Evolutionary conservation across 1,139 yeast species (phyloP).

Genomic region (Candida sanyaensis): DNA sequence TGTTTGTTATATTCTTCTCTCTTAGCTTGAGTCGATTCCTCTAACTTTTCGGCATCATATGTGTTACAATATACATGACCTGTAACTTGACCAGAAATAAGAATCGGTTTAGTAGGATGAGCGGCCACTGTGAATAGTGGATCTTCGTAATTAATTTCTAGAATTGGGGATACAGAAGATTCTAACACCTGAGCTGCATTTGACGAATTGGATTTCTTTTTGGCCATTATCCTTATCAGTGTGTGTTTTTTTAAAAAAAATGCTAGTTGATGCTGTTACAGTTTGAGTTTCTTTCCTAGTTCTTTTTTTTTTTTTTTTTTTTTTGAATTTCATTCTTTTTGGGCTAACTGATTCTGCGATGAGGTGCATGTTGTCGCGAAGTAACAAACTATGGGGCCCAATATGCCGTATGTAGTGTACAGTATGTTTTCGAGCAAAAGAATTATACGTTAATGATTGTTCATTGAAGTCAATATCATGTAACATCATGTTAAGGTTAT

Average conservation of each 20-base stretch:
- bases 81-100: constrained; percentile 74
- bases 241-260: neutral
- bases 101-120: constrained; percentile 70
- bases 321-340: too few species aligned
- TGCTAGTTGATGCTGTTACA: too few species aligned
- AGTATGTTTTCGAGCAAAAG: too few species aligned
- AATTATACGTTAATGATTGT: too few species aligned
- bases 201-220: constrained; percentile 31
- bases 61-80: constrained; percentile 67
- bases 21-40: constrained; percentile 25
- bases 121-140: constrained; percentile 79
- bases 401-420: too few species aligned
- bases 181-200: constrained; percentile 35
- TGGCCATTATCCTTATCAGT: constrained; percentile 22
- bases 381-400: too few species aligned
- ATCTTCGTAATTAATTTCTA: constrained; percentile 52
- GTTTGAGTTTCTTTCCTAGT: too few species aligned
- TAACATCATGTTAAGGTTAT: too few species aligned
- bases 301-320: neutral
- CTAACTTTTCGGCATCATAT: constrained; percentile 52
- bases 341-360: too few species aligned
- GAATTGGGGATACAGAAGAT: constrained; percentile 49
- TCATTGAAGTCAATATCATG: too few species aligned
- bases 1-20: constrained; percentile 22
- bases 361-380: too few species aligned